Conservation (phyloP, 768 basidiomycete species). For the Asterophora parasitica region DNA sequence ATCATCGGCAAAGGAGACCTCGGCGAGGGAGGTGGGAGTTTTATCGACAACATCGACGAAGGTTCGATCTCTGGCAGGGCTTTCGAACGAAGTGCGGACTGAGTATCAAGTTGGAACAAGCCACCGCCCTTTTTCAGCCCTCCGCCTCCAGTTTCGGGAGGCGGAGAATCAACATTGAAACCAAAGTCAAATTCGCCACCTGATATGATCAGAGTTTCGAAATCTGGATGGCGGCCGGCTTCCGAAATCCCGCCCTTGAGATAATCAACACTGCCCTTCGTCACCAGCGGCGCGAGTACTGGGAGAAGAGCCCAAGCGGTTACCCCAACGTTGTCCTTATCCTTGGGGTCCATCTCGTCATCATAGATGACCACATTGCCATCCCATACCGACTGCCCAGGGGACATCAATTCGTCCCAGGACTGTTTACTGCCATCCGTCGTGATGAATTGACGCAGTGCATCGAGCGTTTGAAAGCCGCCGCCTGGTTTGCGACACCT, state of each 20-base stretch:
- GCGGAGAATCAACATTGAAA: constrained; percentile 18
- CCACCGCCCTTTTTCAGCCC: constrained; percentile 38
- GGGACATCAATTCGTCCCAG: constrained; percentile 62
- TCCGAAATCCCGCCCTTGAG: constrained; percentile 67
- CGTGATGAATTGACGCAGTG: constrained; percentile 77
- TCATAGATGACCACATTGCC: constrained; percentile 75
- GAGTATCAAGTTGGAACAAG: constrained; percentile 67
- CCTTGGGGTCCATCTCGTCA: constrained; percentile 69
- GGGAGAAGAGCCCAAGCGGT: constrained; percentile 71
- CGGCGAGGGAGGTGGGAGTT: constrained; percentile 30
- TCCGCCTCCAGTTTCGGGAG: constrained; percentile 18
- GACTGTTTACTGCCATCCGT: constrained; percentile 65
- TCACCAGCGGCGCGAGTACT: constrained; percentile 55
- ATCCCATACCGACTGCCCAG: constrained; percentile 53
- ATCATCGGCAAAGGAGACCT: constrained; percentile 55
- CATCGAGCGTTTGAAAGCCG: constrained; percentile 60
- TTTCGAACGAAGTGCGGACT: constrained; percentile 45
- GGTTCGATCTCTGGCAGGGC: constrained; percentile 57
- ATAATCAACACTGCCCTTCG: constrained; percentile 56
- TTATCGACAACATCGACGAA: constrained; percentile 28
- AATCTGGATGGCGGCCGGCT: constrained; percentile 53
- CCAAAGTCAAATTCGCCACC: constrained; percentile 29
- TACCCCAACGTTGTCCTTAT: constrained; percentile 47
- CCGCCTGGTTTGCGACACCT: constrained; percentile 70
- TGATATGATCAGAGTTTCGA: constrained; percentile 47